phyloP scores from a whole-genome alignment of 495 filamentous ascomycete genomes.

The Pyrenula massariospora region DNA sequence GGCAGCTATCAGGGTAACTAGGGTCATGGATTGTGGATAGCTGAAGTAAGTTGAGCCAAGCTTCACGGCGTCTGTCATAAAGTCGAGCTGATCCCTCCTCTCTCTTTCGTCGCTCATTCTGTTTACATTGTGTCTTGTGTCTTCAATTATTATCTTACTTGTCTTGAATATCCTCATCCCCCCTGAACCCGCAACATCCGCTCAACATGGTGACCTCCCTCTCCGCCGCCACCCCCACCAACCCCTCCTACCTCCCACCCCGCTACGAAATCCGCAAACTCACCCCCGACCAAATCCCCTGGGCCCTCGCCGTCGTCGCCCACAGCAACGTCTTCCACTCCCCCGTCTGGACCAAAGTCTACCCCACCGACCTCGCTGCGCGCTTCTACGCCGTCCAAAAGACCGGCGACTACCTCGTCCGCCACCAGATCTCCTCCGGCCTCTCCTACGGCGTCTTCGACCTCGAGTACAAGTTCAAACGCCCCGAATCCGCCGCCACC shows the following conservation, averaged over 20 bases:
- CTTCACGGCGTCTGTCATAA: too few species aligned
- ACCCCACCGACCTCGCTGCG: constrained; percentile 12
- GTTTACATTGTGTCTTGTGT: too few species aligned
- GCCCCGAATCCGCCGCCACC: constrained; percentile 20
- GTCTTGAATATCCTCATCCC: too few species aligned
- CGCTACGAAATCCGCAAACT: constrained; percentile 25
- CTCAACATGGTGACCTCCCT: neutral
- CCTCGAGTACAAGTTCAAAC: constrained; percentile 30
- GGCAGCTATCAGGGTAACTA: too few species aligned
- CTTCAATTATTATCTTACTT: too few species aligned
- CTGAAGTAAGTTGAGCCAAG: too few species aligned
- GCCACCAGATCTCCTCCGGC: constrained; percentile 24
- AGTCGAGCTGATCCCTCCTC: too few species aligned
- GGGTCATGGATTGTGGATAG: too few species aligned
- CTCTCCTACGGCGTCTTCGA: constrained; percentile 33
- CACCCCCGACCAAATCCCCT: constrained; percentile 18
- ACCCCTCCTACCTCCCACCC: constrained; percentile 4
- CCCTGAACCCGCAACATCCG: too few species aligned
- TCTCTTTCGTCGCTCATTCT: too few species aligned
- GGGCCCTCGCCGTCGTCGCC: constrained; percentile 21
- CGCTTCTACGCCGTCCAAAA: constrained; percentile 10
- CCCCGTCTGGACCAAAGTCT: constrained; percentile 19
- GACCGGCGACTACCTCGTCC: constrained; percentile 10
- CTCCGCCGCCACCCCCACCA: neutral
- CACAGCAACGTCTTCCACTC: constrained; percentile 26